These are phyloP conservation scores for Nicotiana tabacum DNA, from an alignment of 257 asterid species.

Conservation along the genomic window DNA sequence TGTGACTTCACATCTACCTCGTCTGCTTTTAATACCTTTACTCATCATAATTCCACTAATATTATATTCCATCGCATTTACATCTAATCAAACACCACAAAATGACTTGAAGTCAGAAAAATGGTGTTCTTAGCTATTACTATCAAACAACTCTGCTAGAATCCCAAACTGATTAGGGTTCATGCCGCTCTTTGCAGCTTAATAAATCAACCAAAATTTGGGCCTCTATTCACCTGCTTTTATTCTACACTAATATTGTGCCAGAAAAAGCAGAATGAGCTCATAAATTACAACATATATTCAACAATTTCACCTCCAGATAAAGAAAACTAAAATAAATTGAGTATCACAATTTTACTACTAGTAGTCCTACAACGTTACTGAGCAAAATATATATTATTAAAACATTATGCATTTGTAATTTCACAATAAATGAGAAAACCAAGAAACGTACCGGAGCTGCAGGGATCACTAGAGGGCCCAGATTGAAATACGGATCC, in stretches of 20 bases:
- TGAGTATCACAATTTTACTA: background rate
- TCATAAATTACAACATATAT: background rate
- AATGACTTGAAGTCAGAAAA: background rate
- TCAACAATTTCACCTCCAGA: background rate
- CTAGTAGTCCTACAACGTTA: background rate
- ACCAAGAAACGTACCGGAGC: slow-evolving; percentile 24
- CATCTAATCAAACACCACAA: background rate
- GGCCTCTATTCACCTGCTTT: background rate
- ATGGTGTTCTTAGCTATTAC: background rate
- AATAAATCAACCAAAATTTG: background rate
- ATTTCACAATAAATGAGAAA: background rate
- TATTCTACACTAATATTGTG: background rate
- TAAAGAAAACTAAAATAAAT: background rate
- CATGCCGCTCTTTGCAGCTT: background rate
- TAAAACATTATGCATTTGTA: background rate
- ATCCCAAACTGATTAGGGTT: background rate
- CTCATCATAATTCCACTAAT: background rate
- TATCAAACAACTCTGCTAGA: background rate
- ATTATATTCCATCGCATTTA: background rate
- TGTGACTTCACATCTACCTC: background rate
- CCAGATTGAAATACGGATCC: slow-evolving; percentile 29
- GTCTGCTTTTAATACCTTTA: background rate
- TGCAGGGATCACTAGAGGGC: slow-evolving; percentile 14
- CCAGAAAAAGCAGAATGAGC: background rate
- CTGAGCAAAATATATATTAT: background rate